These are phyloP conservation scores for Neurospora discreta DNA, from an alignment of 495 filamentous ascomycete genomes.

Conservation along the genomic window DNA sequence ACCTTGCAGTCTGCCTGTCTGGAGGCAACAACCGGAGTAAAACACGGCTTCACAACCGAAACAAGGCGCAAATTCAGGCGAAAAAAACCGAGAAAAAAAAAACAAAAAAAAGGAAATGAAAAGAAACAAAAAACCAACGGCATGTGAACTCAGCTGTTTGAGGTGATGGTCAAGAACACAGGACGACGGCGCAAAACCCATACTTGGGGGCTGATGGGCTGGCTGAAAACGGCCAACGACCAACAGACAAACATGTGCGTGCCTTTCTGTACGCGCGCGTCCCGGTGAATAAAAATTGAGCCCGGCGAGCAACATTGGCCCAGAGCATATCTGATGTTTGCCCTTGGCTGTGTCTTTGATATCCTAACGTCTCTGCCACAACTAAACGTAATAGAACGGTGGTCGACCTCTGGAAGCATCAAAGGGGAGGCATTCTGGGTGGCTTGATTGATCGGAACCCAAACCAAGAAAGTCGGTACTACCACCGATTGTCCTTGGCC, in stretches of 20 bases:
- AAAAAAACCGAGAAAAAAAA: no score
- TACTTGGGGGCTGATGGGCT: background rate
- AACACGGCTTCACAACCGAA: background rate
- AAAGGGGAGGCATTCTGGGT: background rate
- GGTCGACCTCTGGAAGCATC: background rate
- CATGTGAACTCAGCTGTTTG: background rate
- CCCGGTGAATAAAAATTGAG: background rate
- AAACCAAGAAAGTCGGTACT: background rate
- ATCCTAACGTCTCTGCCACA: background rate
- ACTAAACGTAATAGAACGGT: background rate
- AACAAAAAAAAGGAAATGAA: no score
- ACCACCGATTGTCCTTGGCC: background rate
- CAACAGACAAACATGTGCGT: background rate
- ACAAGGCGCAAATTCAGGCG: background rate
- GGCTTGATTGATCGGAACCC: background rate
- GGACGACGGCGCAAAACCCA: background rate
- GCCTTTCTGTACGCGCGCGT: background rate
- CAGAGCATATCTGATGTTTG: background rate
- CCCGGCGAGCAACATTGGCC: background rate
- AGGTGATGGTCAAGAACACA: background rate
- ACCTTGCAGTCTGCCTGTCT: background rate
- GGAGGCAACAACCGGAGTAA: background rate
- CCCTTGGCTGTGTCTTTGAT: background rate
- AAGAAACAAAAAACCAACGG: no score
- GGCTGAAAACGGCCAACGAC: background rate